phyloP scores from a whole-genome alignment of 2,329 filamentous ascomycete genomes.

The Microdochium trichocladiopsis region DNA sequence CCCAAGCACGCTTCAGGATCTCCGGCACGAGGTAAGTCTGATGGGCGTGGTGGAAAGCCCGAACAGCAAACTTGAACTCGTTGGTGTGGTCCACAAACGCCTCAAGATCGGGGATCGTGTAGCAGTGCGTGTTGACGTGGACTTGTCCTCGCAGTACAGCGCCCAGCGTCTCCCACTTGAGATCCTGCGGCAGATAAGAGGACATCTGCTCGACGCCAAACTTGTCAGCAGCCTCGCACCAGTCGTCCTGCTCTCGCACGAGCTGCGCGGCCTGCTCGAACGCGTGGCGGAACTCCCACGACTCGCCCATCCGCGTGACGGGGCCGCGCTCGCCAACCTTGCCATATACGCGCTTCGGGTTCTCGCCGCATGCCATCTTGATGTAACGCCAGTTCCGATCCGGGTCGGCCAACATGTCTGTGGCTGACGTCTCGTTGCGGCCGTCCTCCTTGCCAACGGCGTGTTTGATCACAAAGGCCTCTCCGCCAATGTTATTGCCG shows the following conservation, averaged over 20 bases:
- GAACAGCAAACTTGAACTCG: conserved; percentile 61
- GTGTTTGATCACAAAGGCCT: conserved; percentile 64
- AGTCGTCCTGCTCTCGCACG: conserved; percentile 57
- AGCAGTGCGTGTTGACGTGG: conserved; percentile 65
- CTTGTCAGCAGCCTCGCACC: conserved; percentile 51
- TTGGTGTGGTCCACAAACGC: conserved; percentile 64
- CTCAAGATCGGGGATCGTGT: conserved; percentile 62
- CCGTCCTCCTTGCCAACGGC: conserved; percentile 54
- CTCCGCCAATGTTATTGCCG: conserved; percentile 67
- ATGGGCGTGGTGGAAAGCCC: conserved; percentile 65
- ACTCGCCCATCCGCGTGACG: conserved; percentile 58
- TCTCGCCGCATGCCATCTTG: conserved; percentile 73
- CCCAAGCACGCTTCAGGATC: conserved; percentile 51
- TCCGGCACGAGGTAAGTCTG: conserved; percentile 61
- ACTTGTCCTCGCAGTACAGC: conserved; percentile 62
- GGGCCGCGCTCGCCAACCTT: conserved; percentile 44
- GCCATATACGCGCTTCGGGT: conserved; percentile 57
- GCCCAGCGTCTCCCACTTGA: conserved; percentile 55
- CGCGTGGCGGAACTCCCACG: conserved; percentile 61
- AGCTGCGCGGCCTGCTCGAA: conserved; percentile 55
- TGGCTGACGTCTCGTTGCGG: conserved; percentile 54
- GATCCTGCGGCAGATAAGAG: conserved; percentile 53
- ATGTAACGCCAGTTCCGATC: conserved; percentile 62
- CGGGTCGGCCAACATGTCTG: conserved; percentile 59
- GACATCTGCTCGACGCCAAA: conserved; percentile 42